phyloP scores from a whole-genome alignment of 495 filamentous ascomycete species.

The Penicillium soppii region DNA sequence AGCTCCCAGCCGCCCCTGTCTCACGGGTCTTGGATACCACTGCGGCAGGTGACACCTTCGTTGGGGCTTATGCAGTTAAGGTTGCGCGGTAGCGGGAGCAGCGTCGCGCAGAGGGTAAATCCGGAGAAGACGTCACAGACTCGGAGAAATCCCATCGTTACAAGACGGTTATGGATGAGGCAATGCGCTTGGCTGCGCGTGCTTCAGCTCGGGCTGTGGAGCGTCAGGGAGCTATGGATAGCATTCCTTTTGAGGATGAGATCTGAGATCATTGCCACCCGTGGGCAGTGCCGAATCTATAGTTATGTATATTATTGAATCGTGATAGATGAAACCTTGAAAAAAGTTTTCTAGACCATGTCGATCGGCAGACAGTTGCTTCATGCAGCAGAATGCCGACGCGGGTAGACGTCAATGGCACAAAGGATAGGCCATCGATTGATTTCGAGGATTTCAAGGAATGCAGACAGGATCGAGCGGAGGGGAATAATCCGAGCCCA shows the following conservation, averaged over 20 bases:
- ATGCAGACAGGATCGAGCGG: conserved; percentile 1
- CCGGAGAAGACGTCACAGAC: conserved; percentile 28
- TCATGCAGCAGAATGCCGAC: neutral
- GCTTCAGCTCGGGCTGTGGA: conserved; percentile 78
- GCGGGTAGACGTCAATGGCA: neutral
- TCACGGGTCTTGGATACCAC: conserved; percentile 86
- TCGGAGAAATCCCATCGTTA: conserved; percentile 46
- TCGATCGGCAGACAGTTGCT: neutral
- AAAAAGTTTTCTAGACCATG: neutral
- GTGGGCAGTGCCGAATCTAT: neutral
- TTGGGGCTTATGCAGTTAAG: conserved; percentile 79
- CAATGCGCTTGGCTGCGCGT: conserved; percentile 65
- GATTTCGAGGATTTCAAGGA: neutral
- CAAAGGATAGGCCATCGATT: neutral
- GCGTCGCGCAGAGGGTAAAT: conserved; percentile 32
- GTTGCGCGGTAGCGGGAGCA: conserved; percentile 47
- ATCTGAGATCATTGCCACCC: conserved; percentile 32
- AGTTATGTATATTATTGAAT: neutral
- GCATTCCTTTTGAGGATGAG: conserved; percentile 88
- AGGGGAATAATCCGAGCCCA: neutral
- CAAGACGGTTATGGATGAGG: conserved; percentile 54
- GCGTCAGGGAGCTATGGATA: conserved; percentile 75
- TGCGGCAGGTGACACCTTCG: conserved; percentile 92
- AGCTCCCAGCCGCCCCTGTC: conserved; percentile 55
- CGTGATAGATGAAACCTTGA: neutral